These are phyloP conservation scores for Aspergillus kassunensis DNA, from an alignment of 495 filamentous ascomycete species.

Conservation along the genomic window DNA sequence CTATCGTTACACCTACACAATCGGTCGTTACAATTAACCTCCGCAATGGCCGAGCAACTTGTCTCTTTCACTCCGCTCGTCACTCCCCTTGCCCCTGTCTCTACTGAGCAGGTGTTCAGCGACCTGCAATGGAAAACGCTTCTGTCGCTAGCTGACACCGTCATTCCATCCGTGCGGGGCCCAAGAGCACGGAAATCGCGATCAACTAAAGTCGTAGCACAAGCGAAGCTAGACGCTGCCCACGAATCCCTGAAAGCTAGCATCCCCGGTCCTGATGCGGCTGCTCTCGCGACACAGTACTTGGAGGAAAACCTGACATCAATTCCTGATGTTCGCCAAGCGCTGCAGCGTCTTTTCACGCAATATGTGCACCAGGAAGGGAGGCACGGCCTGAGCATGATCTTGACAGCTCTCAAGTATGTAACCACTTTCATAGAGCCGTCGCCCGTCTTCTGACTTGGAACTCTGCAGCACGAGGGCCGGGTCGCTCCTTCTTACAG, in stretches of 20 bases:
- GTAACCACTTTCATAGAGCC: conserved; percentile 9
- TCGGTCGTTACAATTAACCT: not conserved
- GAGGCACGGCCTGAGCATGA: conserved; percentile 44
- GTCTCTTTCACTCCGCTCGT: conserved; percentile 35
- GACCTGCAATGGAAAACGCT: conserved; percentile 54
- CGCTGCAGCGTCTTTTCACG: conserved; percentile 41
- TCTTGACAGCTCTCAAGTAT: conserved; percentile 54
- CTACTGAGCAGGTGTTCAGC: conserved; percentile 38
- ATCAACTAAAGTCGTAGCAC: conserved; percentile 31
- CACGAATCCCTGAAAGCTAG: conserved; percentile 23
- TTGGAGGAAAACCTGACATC: conserved; percentile 48
- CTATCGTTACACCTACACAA: conserved; percentile 1
- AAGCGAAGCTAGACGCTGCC: conserved; percentile 32
- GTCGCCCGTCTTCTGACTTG: conserved; percentile 1
- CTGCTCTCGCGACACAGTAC: conserved; percentile 36
- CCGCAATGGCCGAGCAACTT: conserved; percentile 25
- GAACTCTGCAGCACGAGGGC: conserved; percentile 53
- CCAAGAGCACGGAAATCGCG: conserved; percentile 21
- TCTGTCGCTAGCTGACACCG: conserved; percentile 50
- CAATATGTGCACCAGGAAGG: conserved; percentile 44
- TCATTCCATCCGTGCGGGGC: conserved; percentile 49
- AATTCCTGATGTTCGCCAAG: conserved; percentile 41
- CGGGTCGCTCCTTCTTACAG: conserved; percentile 65
- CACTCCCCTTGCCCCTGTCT: conserved; percentile 40
- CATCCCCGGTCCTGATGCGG: conserved; percentile 29